These are phyloP conservation scores for Bathelium albidoporum DNA, from an alignment of 495 filamentous ascomycete species.

Conservation along the genomic window DNA sequence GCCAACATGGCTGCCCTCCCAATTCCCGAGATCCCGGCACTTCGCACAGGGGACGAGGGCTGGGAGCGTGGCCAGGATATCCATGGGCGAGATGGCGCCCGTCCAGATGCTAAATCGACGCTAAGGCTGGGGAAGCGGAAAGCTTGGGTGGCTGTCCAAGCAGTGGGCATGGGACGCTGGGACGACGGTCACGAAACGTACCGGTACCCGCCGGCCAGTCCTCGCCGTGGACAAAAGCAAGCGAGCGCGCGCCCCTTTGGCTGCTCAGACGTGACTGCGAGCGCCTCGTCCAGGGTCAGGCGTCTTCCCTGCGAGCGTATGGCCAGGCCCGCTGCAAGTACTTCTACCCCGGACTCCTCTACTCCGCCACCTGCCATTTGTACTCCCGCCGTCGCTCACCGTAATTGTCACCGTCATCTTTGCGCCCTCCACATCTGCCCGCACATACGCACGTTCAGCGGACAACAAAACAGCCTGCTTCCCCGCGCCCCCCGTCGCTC, in stretches of 20 bases:
- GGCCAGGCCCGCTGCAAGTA: constrained; percentile 4
- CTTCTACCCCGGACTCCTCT: constrained; percentile 3
- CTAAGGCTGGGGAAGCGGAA: constrained; percentile 4
- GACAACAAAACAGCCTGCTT: background rate
- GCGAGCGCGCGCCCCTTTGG: background rate
- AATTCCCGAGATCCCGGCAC: constrained; percentile 6
- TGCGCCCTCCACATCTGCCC: background rate
- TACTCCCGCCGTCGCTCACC: background rate
- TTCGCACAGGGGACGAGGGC: background rate
- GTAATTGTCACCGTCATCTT: background rate
- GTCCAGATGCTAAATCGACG: constrained; percentile 2
- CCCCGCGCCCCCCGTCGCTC: background rate
- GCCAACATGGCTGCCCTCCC: background rate
- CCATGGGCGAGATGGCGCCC: background rate
- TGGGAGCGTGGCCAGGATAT: background rate
- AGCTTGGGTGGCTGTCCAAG: background rate
- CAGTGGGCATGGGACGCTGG: background rate
- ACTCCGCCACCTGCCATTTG: constrained; percentile 5
- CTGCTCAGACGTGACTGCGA: background rate
- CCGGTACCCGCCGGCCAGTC: background rate
- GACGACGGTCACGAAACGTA: background rate
- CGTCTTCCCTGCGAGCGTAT: constrained; percentile 1
- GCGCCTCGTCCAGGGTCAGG: background rate
- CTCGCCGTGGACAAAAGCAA: background rate
- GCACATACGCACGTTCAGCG: background rate